A percentile compares a stretch with the other conserved stretches of the same genome.
phyloP scores from a whole-genome alignment of 345 rosid species.

The Hibiscus trionum region DNA sequence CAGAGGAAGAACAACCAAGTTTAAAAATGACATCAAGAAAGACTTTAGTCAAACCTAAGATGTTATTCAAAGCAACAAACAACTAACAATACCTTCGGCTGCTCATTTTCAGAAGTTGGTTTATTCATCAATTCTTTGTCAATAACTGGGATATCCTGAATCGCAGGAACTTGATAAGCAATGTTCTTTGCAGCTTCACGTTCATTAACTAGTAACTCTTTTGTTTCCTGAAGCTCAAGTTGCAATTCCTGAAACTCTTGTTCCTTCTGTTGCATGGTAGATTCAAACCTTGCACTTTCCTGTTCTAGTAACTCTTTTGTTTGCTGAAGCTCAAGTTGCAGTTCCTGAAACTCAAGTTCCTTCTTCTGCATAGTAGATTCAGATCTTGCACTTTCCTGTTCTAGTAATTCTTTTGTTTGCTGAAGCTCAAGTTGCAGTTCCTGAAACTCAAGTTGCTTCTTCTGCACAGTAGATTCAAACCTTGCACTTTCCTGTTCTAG shows the following conservation, averaged over 20 bases:
- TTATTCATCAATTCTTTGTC: constrained; percentile 55
- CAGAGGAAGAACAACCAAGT: not conserved
- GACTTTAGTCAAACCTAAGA: not conserved
- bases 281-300: constrained; percentile 29
- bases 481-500: not conserved
- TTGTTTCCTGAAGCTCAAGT: not conserved
- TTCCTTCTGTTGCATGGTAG: not conserved
- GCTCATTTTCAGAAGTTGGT: not conserved
- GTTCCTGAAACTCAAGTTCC: not conserved
- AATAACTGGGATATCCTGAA: constrained; percentile 52
- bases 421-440: constrained; percentile 36
- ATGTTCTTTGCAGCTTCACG: not conserved
- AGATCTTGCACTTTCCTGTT: not conserved
- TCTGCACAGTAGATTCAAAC: not conserved
- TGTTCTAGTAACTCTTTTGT: not conserved
- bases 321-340: constrained; percentile 20
- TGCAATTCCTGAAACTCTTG: not conserved
- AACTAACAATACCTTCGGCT: not conserved
- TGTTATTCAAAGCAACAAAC: not conserved
- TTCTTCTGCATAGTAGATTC: not conserved
- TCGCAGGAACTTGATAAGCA: constrained; percentile 21
- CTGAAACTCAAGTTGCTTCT: constrained; percentile 26
- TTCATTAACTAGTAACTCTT: not conserved
- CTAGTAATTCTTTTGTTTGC: constrained; percentile 27
- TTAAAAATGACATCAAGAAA: not conserved